phyloP scores from a whole-genome alignment of 148 eudicot species.

The Silene latifolia region DNA sequence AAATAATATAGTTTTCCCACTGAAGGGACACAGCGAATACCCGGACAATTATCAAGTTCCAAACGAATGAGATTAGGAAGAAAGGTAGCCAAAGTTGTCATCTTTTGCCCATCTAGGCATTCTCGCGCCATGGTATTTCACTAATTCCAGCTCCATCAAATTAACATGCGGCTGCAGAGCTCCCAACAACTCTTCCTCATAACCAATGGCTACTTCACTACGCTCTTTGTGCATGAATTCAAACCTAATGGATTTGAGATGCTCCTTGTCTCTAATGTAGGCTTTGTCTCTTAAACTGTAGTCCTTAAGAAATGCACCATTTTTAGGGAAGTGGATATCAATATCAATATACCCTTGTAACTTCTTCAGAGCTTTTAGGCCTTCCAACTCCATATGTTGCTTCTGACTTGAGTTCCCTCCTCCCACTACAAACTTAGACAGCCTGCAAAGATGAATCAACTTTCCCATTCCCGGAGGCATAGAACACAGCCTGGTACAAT shows the following conservation, averaged over 20 bases:
- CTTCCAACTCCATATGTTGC: neutral
- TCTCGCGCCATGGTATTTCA: no score
- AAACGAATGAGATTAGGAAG: neutral
- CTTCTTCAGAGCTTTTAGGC: neutral
- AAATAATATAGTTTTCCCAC: conserved; percentile 5
- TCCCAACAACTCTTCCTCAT: conserved; percentile 10
- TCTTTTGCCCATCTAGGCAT: conserved; percentile 1
- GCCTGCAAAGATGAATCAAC: neutral
- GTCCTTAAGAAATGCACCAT: neutral
- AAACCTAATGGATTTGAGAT: neutral
- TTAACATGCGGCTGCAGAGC: no score
- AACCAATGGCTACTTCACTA: neutral
- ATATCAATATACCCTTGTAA: neutral
- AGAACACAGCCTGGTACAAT: neutral
- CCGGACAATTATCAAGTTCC: neutral
- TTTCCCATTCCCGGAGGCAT: conserved; percentile 5
- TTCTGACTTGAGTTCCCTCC: neutral
- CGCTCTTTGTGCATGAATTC: neutral
- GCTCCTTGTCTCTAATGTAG: neutral
- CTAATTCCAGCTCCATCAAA: no score
- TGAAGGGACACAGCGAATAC: neutral
- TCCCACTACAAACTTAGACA: neutral
- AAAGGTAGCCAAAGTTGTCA: neutral
- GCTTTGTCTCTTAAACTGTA: neutral
- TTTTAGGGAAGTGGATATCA: neutral